Percentiles rank a stretch among this genome's conserved stretches.
Evolutionary conservation across 805 yeast genomes (phyloP).

Genomic region (Saccharomycopsis sp.): DNA sequence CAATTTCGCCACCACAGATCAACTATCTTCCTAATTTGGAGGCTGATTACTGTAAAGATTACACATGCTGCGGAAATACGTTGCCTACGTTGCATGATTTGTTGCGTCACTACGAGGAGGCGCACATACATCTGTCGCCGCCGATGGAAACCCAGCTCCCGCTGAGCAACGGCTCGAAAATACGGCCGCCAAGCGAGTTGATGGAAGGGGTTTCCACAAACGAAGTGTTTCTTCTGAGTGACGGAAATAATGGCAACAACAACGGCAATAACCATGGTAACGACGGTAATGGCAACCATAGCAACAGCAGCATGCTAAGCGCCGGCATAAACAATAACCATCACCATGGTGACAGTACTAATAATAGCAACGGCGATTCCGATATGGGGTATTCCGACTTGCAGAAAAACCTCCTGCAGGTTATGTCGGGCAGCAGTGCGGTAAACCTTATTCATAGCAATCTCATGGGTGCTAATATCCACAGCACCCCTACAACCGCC

Average conservation of each 20-base stretch:
- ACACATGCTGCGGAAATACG: slow-evolving; percentile 89
- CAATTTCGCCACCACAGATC: slow-evolving; percentile 59
- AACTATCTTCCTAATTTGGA: slow-evolving; percentile 88
- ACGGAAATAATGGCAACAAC: slow-evolving; percentile 22
- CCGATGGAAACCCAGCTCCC: slow-evolving; percentile 27
- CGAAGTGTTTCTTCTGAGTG: slow-evolving; percentile 65
- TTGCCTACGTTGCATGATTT: slow-evolving; percentile 92
- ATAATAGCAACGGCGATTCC: slow-evolving; percentile 18
- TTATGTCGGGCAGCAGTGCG: neutral
- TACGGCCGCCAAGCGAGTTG: slow-evolving; percentile 48
- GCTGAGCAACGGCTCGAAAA: slow-evolving; percentile 27
- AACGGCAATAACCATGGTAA: slow-evolving; percentile 22
- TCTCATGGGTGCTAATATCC: neutral
- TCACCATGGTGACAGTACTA: slow-evolving; percentile 24
- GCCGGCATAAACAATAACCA: slow-evolving; percentile 19
- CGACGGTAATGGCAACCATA: slow-evolving; percentile 21
- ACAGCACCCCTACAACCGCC: neutral
- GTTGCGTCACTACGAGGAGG: slow-evolving; percentile 91
- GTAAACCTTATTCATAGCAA: neutral
- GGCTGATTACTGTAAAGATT: slow-evolving; percentile 94
- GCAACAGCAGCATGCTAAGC: slow-evolving; percentile 2
- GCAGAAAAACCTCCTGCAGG: neutral
- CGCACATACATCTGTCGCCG: slow-evolving; percentile 70
- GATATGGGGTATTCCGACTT: slow-evolving; percentile 9
- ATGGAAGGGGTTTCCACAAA: slow-evolving; percentile 90